phyloP scores from a whole-genome alignment of 2,329 filamentous ascomycete species.

The Colletotrichum zoysiae region DNA sequence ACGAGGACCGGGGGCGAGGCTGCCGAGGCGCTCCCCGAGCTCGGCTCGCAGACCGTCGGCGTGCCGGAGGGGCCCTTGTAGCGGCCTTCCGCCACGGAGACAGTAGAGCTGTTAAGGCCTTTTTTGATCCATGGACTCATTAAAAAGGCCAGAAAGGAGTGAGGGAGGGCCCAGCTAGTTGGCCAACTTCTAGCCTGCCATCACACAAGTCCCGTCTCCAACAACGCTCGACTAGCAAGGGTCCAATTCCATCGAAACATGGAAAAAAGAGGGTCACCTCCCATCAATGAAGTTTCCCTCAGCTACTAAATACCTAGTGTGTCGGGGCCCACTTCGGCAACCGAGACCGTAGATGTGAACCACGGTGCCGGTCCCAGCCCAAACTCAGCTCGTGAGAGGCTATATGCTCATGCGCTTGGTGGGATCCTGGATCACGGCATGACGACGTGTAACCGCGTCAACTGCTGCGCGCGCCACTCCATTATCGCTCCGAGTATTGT shows the following conservation, averaged over 20 bases:
- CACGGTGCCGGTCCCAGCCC: background rate
- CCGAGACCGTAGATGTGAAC: conserved; percentile 15
- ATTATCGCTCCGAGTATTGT: no score
- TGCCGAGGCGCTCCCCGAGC: background rate
- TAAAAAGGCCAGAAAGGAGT: background rate
- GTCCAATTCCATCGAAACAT: background rate
- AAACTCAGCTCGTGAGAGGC: conserved; percentile 8
- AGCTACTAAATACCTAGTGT: background rate
- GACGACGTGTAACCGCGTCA: background rate
- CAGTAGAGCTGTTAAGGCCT: background rate
- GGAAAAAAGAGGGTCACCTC: background rate
- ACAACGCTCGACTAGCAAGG: background rate
- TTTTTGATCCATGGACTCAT: background rate
- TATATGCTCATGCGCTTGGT: background rate
- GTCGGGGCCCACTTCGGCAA: conserved; percentile 11
- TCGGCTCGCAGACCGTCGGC: background rate
- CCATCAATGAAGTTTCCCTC: background rate
- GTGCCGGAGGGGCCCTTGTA: background rate
- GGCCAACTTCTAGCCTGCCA: conserved; percentile 1
- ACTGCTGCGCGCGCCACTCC: background rate
- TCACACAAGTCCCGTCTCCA: conserved; percentile 1
- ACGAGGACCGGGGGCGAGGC: background rate
- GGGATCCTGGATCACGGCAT: conserved; percentile 6
- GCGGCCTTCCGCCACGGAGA: background rate
- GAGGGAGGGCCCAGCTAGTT: background rate